Conservation (phyloP, 805 yeast species). For the Yamadazyma kitorensis region DNA sequence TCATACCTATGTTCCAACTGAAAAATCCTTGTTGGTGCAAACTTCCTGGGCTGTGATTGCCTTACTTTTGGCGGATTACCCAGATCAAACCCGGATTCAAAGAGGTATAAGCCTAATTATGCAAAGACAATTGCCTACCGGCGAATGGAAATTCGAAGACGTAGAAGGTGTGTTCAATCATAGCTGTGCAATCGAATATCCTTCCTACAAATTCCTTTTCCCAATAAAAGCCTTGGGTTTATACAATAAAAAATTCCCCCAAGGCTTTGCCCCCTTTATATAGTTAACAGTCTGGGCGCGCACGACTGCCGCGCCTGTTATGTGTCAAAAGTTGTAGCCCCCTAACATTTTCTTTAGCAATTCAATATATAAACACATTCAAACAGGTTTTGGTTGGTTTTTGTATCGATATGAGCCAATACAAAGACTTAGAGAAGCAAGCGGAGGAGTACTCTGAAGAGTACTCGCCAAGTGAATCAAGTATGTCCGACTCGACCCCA, state of each 20-base stretch:
- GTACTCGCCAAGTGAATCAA: no score
- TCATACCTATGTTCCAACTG: slow-evolving; percentile 62
- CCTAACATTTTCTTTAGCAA: no score
- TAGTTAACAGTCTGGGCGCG: no score
- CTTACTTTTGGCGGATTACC: slow-evolving; percentile 75
- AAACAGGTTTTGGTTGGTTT: no score
- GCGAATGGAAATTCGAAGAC: slow-evolving; percentile 83
- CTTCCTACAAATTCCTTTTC: slow-evolving; percentile 85
- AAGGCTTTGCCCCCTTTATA: no score
- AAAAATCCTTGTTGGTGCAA: slow-evolving; percentile 72
- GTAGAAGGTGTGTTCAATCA: slow-evolving; percentile 97
- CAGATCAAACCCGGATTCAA: slow-evolving; percentile 59
- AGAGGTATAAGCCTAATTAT: slow-evolving; percentile 64
- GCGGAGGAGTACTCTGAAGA: no score
- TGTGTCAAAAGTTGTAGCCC: no score
- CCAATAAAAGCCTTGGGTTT: slow-evolving; percentile 92
- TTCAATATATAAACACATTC: no score
- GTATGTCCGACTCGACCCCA: no score
- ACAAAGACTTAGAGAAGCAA: slow-evolving; percentile 7
- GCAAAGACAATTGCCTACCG: slow-evolving; percentile 63
- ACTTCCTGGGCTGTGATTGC: slow-evolving; percentile 93
- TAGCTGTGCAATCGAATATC: slow-evolving; percentile 87
- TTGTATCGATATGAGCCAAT: no score
- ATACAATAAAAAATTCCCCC: slow-evolving; percentile 38
- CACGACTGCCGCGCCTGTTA: no score